These are phyloP conservation scores for Aspergillus awamori DNA, from an alignment of 2,329 filamentous ascomycete genomes.

Conservation along the genomic window DNA sequence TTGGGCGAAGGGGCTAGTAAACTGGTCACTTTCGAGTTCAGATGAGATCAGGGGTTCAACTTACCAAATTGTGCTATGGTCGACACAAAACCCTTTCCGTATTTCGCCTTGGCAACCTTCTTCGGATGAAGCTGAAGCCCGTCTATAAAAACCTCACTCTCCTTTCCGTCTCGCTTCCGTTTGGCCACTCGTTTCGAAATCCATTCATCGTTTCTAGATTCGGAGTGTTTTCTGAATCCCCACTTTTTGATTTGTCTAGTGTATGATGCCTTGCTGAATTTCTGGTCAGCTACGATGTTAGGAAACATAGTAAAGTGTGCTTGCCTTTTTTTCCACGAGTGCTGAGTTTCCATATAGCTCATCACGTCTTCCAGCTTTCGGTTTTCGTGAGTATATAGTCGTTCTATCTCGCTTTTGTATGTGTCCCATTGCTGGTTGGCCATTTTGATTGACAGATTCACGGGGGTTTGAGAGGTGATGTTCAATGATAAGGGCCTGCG, in stretches of 20 bases:
- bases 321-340: slow-evolving; percentile 18
- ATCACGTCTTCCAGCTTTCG: slow-evolving; percentile 13
- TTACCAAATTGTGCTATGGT: background rate
- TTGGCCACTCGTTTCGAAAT: slow-evolving; percentile 16
- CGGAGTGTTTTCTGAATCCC: slow-evolving; percentile 10
- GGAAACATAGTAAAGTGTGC: fast-evolving
- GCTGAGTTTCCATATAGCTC: slow-evolving; percentile 19
- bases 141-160: slow-evolving; percentile 22
- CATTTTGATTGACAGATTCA: background rate
- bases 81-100: slow-evolving; percentile 10
- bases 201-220: slow-evolving; percentile 9
- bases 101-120: slow-evolving; percentile 10
- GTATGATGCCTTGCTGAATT: slow-evolving; percentile 7
- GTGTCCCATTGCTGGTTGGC: slow-evolving; percentile 16
- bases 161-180: slow-evolving; percentile 19
- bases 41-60: background rate
- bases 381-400: slow-evolving; percentile 21
- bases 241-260: slow-evolving; percentile 1
- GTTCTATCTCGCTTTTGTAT: slow-evolving; percentile 21
- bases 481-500: background rate
- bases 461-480: background rate
- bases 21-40: background rate
- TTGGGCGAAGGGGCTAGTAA: slow-evolving; percentile 7
- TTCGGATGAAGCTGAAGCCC: slow-evolving; percentile 12
- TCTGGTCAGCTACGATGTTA: background rate